phyloP scores from a whole-genome alignment of 2,329 filamentous ascomycete species.

The Orbilia quercus region DNA sequence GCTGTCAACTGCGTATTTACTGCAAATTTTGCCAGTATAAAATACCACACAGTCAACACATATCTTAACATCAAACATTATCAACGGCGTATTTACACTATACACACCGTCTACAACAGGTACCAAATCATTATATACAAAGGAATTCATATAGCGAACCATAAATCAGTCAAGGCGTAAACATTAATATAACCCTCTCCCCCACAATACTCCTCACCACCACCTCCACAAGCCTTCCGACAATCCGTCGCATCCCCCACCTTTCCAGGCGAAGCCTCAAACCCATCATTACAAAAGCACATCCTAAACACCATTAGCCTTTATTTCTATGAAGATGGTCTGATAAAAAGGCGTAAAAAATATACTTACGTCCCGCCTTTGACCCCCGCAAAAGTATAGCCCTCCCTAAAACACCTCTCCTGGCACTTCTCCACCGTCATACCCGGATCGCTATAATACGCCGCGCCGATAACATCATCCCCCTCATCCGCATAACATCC shows the following conservation, averaged over 20 bases:
- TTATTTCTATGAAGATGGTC: too few species aligned
- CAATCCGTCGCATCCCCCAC: background rate
- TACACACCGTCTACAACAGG: too few species aligned
- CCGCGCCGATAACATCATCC: background rate
- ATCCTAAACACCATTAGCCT: too few species aligned
- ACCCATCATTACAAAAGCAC: constrained; percentile 5
- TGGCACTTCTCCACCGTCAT: constrained; percentile 2
- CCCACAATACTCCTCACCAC: background rate
- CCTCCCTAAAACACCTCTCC: background rate
- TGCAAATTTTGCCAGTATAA: too few species aligned
- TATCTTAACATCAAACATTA: too few species aligned
- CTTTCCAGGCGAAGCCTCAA: background rate
- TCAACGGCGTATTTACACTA: too few species aligned
- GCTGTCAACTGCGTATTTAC: too few species aligned
- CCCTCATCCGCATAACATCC: constrained; percentile 22
- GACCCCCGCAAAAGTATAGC: constrained; percentile 6
- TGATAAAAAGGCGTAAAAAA: background rate
- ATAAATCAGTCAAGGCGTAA: background rate
- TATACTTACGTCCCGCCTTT: constrained; percentile 20
- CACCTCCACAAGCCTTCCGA: background rate
- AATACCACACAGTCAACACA: too few species aligned
- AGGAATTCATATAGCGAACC: too few species aligned
- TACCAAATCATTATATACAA: too few species aligned
- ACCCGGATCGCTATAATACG: background rate
- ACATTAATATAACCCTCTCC: constrained; percentile 1